A percentile compares a stretch with the other conserved stretches of the same genome.
Evolutionary conservation across 305 asterid genomes (phyloP).

Genomic region (Coffea humblotiana): DNA sequence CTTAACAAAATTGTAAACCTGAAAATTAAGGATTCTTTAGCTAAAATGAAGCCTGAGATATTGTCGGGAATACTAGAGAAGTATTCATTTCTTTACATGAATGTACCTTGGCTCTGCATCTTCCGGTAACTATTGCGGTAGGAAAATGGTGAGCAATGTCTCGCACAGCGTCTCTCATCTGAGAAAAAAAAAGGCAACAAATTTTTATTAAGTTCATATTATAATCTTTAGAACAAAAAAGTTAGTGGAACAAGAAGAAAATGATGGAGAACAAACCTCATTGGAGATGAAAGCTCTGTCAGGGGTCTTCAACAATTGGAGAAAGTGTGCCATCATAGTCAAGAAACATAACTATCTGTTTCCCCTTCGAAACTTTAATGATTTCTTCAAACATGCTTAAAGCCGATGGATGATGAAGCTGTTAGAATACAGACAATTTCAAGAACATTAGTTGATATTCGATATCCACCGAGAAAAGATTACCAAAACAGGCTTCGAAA

Average conservation of each 20-base stretch:
- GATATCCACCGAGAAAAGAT: background rate
- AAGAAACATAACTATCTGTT: conserved; percentile 70
- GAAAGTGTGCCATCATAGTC: conserved; percentile 96
- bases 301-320: conserved; percentile 90
- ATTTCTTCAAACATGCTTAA: conserved; percentile 64
- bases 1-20: conserved; percentile 68
- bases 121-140: conserved; percentile 84
- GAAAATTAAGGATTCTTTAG: background rate
- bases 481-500: background rate
- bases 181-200: background rate
- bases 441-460: background rate
- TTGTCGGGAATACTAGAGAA: background rate
- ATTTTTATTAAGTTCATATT: background rate
- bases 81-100: background rate
- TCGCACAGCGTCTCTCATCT: conserved; percentile 83
- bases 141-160: conserved; percentile 72
- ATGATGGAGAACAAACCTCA: conserved; percentile 41
- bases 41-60: background rate
- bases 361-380: conserved; percentile 53
- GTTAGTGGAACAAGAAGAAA: background rate
- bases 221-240: background rate
- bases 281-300: conserved; percentile 77
- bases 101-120: conserved; percentile 82
- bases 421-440: conserved; percentile 7
- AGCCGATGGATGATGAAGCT: conserved; percentile 85